Evolutionary conservation across 148 eudicot genomes (phyloP).

Genomic region (Linanthus parryae): DNA sequence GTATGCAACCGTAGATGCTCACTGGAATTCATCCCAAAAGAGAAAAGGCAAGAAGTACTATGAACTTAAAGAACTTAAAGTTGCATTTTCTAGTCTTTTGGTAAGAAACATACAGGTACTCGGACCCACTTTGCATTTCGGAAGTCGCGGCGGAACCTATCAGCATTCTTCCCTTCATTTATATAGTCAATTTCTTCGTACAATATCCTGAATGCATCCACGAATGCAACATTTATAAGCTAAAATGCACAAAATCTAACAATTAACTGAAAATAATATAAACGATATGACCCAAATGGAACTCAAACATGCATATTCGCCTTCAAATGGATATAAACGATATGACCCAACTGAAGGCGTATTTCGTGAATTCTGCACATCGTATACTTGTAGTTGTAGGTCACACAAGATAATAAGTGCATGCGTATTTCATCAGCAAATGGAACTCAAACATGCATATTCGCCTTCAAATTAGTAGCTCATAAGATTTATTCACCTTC

Average conservation of each 20-base stretch:
- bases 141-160: conserved; percentile 90
- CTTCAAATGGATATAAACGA: no score
- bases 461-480: no score
- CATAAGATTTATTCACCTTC: no score
- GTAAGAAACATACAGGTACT: conserved; percentile 85
- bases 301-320: no score
- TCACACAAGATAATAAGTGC: no score
- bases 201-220: conserved; percentile 61
- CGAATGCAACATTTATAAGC: conserved; percentile 11
- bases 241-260: not conserved
- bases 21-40: not conserved
- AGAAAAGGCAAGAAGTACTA: not conserved
- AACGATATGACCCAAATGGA: not conserved
- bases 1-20: no score
- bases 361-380: not conserved
- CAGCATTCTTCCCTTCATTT: conserved; percentile 98
- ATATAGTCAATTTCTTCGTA: conserved; percentile 96
- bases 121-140: conserved; percentile 98
- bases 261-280: not conserved
- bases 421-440: no score
- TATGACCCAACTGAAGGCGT: no score
- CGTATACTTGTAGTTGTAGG: no score
- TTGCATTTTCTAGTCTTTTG: conserved; percentile 2
- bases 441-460: no score
- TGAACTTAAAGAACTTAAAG: conserved; percentile 5